Evolutionary conservation across 805 yeast genomes (phyloP), one percentile per base, ranked within the genome.

Genomic region (Saturnispora sanitii): DNA sequence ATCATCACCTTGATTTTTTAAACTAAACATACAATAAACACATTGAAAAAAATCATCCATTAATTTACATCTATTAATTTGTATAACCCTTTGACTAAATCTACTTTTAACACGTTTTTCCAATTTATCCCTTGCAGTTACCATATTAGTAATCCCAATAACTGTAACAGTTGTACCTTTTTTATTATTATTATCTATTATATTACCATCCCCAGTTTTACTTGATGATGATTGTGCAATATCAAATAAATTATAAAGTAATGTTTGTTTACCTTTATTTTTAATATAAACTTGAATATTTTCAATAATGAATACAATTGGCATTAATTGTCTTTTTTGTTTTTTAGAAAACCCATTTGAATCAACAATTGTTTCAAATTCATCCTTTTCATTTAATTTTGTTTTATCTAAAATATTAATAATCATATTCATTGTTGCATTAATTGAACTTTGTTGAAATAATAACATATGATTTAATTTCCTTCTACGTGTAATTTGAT

Each of bases 101-200:
- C 99, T 65, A 42, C 94, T 80, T 49, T 86, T 72, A 1, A 92
- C 97, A 52, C 99, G 70, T 54, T 90, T 92, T 54, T 92, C 99
- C 35, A 92, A 64, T 50, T 76, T 67, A 50, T 90, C 96, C 37
- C 88, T 67, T 1, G 86, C 71, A 5, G 83, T 84, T 37, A 85
- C 66, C 40, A 80, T 77, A 1, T 88, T 71, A 1, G 94, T 79
- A 11, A 81, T 60, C 2, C 97, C 96, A 35, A 92, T 58, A 5
- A 90, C 83, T 38, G 92, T 73, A 4, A 88, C 76, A 1, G 96
- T 94, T 2, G 74, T 68, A 2, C 45, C 43, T 11, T 33, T 94
- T 2, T 72, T 9, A 39, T 22, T 8, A n/a, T n/a, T n/a, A n/a
- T n/a, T n/a, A 20, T 21, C 17, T 11, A 13, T 17, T 8, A 12